Evolutionary conservation across 2,329 filamentous ascomycete species (phyloP), one percentile per base, ranked within the genome.

Genomic region (Penicillium sp.): DNA sequence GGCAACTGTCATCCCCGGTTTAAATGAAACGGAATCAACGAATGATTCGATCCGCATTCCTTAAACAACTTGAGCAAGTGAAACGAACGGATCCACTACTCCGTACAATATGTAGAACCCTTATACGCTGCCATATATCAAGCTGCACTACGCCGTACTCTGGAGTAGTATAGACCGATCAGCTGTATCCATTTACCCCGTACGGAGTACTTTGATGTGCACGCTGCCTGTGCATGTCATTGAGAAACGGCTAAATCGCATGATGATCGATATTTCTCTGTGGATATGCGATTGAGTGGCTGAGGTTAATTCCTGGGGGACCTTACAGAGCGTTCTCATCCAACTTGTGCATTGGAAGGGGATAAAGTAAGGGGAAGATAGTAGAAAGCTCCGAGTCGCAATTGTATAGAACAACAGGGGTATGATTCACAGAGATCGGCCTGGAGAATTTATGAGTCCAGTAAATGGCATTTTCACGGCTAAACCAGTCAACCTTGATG

Each of bases 191-290:
- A 8, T 32, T 18, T 22, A n/a, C 24, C 8, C 24, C 24, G 1
- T 26, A 26, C 24, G 24, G 24, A 26, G 8, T 26, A 26, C 18
- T 35, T 26, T 26, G 50, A 51, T 57, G n/a, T 29, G 40, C 47
- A 44, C 50, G 44, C 44, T 42, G 38, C 42, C 39, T 38, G 32
- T 34, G 29, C 45, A 50, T 54, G 40, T 50, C 38, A 61, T 60
- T 56, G 22, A 49, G 52, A 62, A 65, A 65, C 61, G 61, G 61
- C 55, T 53, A 52, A 61, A 53, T 62, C 58, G 58, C 61, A 65
- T 64, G 55, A 56, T 22, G 35, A 54, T 50, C 31, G 31, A 50
- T 49, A 50, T 14, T 31, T 13, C 24, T 32, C 29, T 47, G 48
- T 48, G 50, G 35, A 47, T 46, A 24, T 34, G 37, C 14, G 24